Base-by-base conservation (phyloP, 164 flowering plant species). In the Litsea cubeba region DNA sequence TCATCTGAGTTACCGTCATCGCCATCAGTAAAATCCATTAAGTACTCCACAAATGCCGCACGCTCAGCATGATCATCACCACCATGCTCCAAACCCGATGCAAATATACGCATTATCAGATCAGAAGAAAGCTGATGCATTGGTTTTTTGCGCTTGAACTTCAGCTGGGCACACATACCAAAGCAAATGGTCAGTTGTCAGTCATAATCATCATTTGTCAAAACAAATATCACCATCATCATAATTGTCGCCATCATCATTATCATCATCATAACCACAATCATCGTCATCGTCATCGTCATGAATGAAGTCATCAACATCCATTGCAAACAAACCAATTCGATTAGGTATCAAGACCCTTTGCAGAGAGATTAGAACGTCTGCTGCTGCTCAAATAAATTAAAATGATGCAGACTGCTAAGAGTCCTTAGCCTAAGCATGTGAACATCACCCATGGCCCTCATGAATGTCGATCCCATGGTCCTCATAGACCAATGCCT, bases 291-390 rank as follows among this genome's bases (percentile, higher is more conserved):
- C 72, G 6, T 72, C 77, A 30, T 72, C 73, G 2, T 77, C 8
- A 40, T 40, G 46, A 40, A 40, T 7, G 11, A 7, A 40, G 46
- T 40, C 79, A 69, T 76, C 80, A 6, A 71, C 81, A 82, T 60
- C 77, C 74, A 78, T 6, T 67, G 77, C 67, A 79, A 81, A 81
- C 82, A 79, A 79, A 82, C 40, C 67, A 81, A 75, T 64, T 74
- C 69, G 77, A 79, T 28, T 76, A 71, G 72, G 82, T 57, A 26
- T 78, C 77, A 50, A 72, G 76, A 80, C 85, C 88, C 83, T 85
- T 74, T 50, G 83, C 79, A 75, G 74, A 84, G 84, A 84, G 81
- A 81, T 90, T 78, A 86, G 87, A 77, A 77, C 35, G 66, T 81
- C 85, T 77, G 84, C 84, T 78, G 82, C 83, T 76, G 76, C 82